phyloP scores from a whole-genome alignment of 208 protist species.

The Acanthamoeba lenticulata region DNA sequence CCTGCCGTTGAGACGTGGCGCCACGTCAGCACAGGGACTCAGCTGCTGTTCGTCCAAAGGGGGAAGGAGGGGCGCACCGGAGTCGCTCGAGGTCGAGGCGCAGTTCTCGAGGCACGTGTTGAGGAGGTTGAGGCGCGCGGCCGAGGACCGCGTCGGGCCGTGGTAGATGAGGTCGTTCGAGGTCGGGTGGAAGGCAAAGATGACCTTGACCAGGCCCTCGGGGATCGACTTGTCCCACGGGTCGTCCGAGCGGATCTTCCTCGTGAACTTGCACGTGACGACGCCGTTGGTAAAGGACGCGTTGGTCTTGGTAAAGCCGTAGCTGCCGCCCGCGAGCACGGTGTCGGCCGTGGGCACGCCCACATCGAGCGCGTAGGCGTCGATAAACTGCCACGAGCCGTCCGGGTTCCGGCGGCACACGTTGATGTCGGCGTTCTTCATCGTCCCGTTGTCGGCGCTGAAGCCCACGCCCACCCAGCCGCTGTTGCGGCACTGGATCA shows the following conservation, averaged over 20 bases:
- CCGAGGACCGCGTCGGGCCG: neutral
- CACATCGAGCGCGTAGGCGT: conserved; percentile 40
- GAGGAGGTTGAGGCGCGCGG: neutral
- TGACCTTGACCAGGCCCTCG: conserved; percentile 5
- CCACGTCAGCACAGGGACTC: neutral
- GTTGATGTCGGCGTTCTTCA: conserved; percentile 40
- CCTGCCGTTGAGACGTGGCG: neutral
- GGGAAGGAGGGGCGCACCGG: neutral
- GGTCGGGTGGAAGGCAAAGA: conserved; percentile 58
- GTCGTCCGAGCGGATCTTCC: neutral
- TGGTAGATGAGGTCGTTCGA: conserved; percentile 4
- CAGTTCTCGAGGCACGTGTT: neutral
- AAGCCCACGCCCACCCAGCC: conserved; percentile 62
- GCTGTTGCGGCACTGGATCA: conserved; percentile 52
- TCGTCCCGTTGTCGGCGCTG: neutral
- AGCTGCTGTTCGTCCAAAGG: neutral
- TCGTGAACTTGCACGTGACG: neutral
- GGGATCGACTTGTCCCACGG: neutral
- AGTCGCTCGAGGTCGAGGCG: neutral
- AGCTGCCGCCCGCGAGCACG: neutral
- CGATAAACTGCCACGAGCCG: neutral
- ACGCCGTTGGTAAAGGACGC: neutral
- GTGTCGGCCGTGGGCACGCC: neutral
- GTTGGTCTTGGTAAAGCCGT: neutral
- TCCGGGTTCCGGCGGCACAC: neutral